Evolutionary conservation across 257 asterid genomes (phyloP), one percentile per base, ranked within the genome.

Genomic region (Solanum arcanum): DNA sequence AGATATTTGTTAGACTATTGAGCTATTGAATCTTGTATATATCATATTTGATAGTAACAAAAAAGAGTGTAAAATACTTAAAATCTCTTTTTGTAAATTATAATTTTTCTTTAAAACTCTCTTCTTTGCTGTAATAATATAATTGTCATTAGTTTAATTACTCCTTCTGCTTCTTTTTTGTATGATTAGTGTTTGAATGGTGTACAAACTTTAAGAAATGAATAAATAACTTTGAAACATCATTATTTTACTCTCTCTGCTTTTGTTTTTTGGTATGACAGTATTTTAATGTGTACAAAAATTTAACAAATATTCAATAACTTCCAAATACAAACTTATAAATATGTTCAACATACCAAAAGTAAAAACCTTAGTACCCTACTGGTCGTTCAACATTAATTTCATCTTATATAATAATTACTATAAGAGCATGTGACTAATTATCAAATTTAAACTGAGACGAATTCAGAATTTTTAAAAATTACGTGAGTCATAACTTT

Each of bases 401-500:
- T 12, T 37, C 29, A 73, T 73, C 18, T 35, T 37, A 37, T 37
- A 37, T 37, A 6, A 5, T 37, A 5, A 37, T 5, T 37, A 37
- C 0, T 37, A 37, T 37, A 37, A 37, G 1, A 37, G 39, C 39
- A 35, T 35, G 39, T 35, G 39, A 35, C 7, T 35, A 5, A 35
- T 35, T 35, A 35, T 35, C 39, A 7, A 35, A 35, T 35, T 35
- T 35, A 35, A 35, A 5, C 39, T 0, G 1, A 35, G 7, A 35
- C 39, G 6, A 35, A 5, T 35, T 35, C 39, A 37, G 0, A 37
- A 37, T 5, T 35, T 35, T 35, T 37, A 37, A 37, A 37, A 37
- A 37, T 37, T 37, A 5, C 7, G 0, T 1, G 0, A 37, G 1
- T 37, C 39, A 37, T 5, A 0, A 5, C 39, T 37, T 33, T 37